Conservation (phyloP, 208 protist species). For the Entamoeba nuttalli region DNA sequence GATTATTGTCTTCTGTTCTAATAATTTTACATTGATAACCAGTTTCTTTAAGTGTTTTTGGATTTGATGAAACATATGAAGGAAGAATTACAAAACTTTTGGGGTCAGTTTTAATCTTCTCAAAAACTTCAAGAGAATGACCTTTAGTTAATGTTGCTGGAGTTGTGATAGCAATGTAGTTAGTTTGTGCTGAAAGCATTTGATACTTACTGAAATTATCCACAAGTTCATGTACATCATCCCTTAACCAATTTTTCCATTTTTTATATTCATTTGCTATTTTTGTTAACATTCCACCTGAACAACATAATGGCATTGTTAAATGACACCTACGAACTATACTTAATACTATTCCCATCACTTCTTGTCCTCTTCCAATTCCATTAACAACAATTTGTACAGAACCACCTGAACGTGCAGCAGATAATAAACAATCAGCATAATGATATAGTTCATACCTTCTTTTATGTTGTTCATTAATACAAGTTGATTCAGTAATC, state of each 20-base stretch:
- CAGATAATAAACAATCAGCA: not conserved
- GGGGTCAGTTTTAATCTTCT: not conserved
- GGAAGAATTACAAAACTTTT: not conserved
- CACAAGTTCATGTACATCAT: not conserved
- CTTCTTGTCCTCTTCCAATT: not conserved
- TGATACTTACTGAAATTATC: not conserved
- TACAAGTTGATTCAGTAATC: not conserved
- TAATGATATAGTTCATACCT: not conserved
- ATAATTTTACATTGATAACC: not conserved
- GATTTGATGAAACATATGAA: not conserved
- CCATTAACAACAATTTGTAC: not conserved
- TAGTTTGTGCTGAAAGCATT: not conserved
- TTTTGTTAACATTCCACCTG: not conserved
- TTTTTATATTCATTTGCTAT: not conserved
- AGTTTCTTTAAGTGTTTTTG: not conserved
- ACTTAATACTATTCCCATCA: not conserved
- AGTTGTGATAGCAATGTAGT: not conserved
- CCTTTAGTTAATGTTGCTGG: not conserved
- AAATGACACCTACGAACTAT: not conserved
- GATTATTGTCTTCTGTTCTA: not conserved
- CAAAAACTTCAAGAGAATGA: not conserved
- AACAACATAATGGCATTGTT: not conserved
- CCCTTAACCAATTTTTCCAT: not conserved
- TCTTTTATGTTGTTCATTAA: not conserved
- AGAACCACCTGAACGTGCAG: not conserved